Evolutionary conservation across 805 yeast genomes (phyloP), one percentile per base, ranked within the genome.

Genomic region (Candida nanaspora): DNA sequence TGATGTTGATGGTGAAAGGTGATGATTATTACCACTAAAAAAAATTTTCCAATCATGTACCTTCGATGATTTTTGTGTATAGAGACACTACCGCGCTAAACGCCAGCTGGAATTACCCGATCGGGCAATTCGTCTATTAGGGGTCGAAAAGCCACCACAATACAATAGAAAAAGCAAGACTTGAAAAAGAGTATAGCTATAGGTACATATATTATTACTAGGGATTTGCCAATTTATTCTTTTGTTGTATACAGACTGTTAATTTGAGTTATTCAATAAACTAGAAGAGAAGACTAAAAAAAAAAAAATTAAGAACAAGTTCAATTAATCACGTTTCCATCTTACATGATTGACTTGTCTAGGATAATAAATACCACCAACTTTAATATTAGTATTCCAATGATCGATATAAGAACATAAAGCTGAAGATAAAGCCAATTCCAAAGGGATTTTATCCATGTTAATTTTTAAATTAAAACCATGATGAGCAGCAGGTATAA

Each of bases 351-450:
- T 48, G 29, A 67, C 69, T 52, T 74, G 73, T 55, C 72, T 66
- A 11, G 80, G 74, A 45, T 67, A 69, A 56, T 78, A 78, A 39
- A 80, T 76, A 29, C 85, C 85, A n/a, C 85, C 85, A 30, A 77
- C 74, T 20, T 72, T 74, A 30, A 72, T 57, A 44, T 65, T 63
- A 20, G 84, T 78, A 51, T 76, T 79, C 86, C 86, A 80, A 43
- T 78, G 84, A 51, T 80, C 86, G 42, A 80, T 70, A 52, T 64
- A 73, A 33, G 82, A 75, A 43, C 78, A 73, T 44, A 80, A 58
- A 4, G 83, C 84, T 8, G 80, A 70, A 14, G 78, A 61, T 16
- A 79, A 54, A 1, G 82, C 85, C 60, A 79, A 49, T 46, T 77
- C 83, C 37, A 72, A 60, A n/a, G 75, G 68, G 28, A 79, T 71